These are phyloP conservation scores for Botrytis tulipae DNA, from an alignment of 2,329 filamentous ascomycete genomes.

Conservation along the genomic window DNA sequence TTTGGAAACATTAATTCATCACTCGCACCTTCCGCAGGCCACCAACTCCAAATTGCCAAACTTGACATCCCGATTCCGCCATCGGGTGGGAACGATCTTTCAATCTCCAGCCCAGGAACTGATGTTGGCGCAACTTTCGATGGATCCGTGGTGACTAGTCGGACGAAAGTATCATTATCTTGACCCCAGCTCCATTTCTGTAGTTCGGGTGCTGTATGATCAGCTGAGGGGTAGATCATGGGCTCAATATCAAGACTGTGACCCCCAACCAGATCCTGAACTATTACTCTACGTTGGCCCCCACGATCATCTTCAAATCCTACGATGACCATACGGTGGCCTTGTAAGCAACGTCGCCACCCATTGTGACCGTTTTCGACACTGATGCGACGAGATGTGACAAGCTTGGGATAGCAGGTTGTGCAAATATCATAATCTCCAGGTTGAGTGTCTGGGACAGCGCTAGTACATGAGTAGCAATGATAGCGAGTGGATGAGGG, in stretches of 20 bases:
- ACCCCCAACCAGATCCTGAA: conserved; percentile 76
- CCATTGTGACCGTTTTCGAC: conserved; percentile 73
- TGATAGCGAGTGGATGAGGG: conserved; percentile 72
- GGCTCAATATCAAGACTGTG: conserved; percentile 60
- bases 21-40: conserved; percentile 58
- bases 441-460: conserved; percentile 46
- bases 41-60: conserved; percentile 74
- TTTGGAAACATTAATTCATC: conserved; percentile 83
- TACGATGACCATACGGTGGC: conserved; percentile 81
- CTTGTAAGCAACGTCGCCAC: conserved; percentile 77
- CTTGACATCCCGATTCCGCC: conserved; percentile 67
- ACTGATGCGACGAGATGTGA: conserved; percentile 62
- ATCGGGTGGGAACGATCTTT: conserved; percentile 63
- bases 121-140: conserved; percentile 42
- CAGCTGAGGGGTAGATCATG: conserved; percentile 22
- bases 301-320: conserved; percentile 69
- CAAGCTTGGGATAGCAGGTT: conserved; percentile 70
- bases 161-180: conserved; percentile 41
- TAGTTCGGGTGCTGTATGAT: conserved; percentile 38
- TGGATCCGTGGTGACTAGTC: conserved; percentile 53
- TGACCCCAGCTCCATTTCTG: conserved; percentile 54
- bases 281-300: conserved; percentile 65
- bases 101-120: conserved; percentile 28
- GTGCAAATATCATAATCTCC: conserved; percentile 89
- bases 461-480: conserved; percentile 69